Base-by-base conservation (phyloP, 331 rosid species). In the Malus hybrid region DNA sequence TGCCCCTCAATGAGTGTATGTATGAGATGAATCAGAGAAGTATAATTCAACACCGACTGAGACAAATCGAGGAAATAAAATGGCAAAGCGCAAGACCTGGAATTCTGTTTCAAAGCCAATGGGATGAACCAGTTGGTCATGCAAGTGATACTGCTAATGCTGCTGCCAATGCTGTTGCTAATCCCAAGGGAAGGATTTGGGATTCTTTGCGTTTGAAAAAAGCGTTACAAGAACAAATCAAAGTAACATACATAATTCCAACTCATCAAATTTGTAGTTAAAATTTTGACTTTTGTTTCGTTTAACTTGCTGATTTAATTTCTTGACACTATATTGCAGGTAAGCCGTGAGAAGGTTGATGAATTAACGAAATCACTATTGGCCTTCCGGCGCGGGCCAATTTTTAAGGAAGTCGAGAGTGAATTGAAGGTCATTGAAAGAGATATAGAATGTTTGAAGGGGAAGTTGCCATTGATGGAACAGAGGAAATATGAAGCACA, bases 401-500 rank as follows among this genome's bases (percentile, higher is more conserved):
- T 32, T 34, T 6, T 46, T 44, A 71, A 61, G 28, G 18, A 22
- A 57, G 14, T 6, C 1, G 36, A 76, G 80, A 80, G 42, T 57
- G 60, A 81, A 48, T 6, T 79, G 71, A 24, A 65, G 27, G 33
- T 19, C 31, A 48, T 67, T 15, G 50, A 83, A 48, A 72, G 74
- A 63, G 70, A 28, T 22, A 27, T 77, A 19, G 16, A 67, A 60
- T 65, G 48, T 69, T 27, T 76, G 48, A n/a, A 5, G 75, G 75
- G 72, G 63, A 76, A 81, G 72, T 36, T 78, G 34, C 4, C 2
- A 50, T 76, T 65, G 24, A 52, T 61, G 27, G 15, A 10, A 14
- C 39, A 48, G 61, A 81, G 60, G 81, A 85, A 74, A 79, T 36
- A 13, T 14, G 81, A 76, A 73, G 85, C 86, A 14, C 71, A 61